These are phyloP conservation scores for Nothophytophthora sp. DNA, from an alignment of 352 stramenopile genomes.

Conservation along the genomic window DNA sequence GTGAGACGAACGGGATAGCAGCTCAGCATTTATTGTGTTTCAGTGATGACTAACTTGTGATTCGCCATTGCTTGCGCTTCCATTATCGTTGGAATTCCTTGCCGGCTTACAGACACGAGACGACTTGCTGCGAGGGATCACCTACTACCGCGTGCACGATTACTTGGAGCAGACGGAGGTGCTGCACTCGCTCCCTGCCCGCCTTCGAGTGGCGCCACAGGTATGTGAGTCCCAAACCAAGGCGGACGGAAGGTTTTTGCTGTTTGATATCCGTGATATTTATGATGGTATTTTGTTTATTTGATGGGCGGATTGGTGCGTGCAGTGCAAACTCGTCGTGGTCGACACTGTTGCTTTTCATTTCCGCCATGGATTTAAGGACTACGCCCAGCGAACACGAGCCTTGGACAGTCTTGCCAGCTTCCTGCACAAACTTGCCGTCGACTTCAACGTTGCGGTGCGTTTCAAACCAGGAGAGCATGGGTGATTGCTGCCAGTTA, in stretches of 20 bases:
- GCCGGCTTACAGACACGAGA: slow-evolving; percentile 61
- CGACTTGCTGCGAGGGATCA: slow-evolving; percentile 78
- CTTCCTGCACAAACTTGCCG: slow-evolving; percentile 63
- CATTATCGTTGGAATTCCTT: neutral
- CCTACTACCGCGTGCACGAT: slow-evolving; percentile 85
- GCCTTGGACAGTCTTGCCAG: slow-evolving; percentile 73
- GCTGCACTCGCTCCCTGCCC: slow-evolving; percentile 65
- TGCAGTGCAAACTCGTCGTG: slow-evolving; percentile 86
- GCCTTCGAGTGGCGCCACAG: slow-evolving; percentile 44
- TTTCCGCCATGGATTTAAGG: slow-evolving; percentile 87
- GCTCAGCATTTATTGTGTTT: slow-evolving; percentile 8
- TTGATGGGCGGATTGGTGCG: neutral
- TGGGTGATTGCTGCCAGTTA: neutral
- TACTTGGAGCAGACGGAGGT: slow-evolving; percentile 90
- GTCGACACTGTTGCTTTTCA: slow-evolving; percentile 96
- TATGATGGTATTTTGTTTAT: neutral
- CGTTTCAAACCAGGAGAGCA: no score
- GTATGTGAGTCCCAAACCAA: no score
- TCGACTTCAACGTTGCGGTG: slow-evolving; percentile 60
- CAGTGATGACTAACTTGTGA: neutral
- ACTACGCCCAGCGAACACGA: slow-evolving; percentile 63
- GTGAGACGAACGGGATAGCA: slow-evolving; percentile 25
- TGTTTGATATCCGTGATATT: neutral
- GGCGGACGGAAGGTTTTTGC: no score
- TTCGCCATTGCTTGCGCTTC: no score